phyloP scores from a whole-genome alignment of 495 filamentous ascomycete genomes.

The Clohesyomyces aquaticus region DNA sequence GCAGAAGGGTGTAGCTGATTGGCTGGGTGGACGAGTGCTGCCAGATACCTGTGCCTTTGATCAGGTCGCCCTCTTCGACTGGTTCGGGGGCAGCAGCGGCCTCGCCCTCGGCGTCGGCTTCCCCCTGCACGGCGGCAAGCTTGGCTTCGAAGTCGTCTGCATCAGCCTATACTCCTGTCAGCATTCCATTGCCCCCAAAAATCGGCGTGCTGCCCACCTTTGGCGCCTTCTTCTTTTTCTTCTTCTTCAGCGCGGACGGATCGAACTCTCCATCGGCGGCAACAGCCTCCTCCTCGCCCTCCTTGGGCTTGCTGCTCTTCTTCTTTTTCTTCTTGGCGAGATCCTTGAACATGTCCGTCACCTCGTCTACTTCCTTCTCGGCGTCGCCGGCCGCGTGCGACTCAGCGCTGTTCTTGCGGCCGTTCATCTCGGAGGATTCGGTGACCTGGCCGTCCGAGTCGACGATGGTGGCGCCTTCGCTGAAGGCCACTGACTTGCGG shows the following conservation, averaged over 20 bases:
- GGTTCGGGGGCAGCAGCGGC: conserved; percentile 51
- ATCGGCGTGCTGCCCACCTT: conserved; percentile 5
- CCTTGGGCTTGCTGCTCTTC: conserved; percentile 68
- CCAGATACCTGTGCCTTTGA: conserved; percentile 94
- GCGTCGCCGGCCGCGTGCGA: conserved; percentile 59
- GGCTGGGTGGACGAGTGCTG: conserved; percentile 72
- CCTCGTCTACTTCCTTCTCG: conserved; percentile 71
- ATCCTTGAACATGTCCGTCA: conserved; percentile 75
- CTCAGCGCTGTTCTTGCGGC: conserved; percentile 68
- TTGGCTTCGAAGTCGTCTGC: conserved; percentile 78
- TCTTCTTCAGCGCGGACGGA: conserved; percentile 80
- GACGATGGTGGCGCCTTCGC: conserved; percentile 78
- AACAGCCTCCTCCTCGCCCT: conserved; percentile 61
- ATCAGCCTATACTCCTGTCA: conserved; percentile 55
- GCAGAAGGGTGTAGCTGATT: conserved; percentile 81
- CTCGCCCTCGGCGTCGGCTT: conserved; percentile 55
- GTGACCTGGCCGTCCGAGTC: conserved; percentile 82
- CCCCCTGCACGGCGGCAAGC: conserved; percentile 74
- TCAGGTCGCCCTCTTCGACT: conserved; percentile 72
- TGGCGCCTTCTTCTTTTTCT: conserved; percentile 79
- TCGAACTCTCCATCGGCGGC: conserved; percentile 72
- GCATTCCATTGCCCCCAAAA: conserved; percentile 52
- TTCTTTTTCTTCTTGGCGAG: conserved; percentile 92
- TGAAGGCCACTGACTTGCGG: conserved; percentile 91
- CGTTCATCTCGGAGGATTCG: conserved; percentile 57